Percentiles rank a stretch among this genome's conserved stretches.
Evolutionary conservation across 2,329 filamentous ascomycete genomes (phyloP).

Genomic region (Pyrenochaeta sp.): DNA sequence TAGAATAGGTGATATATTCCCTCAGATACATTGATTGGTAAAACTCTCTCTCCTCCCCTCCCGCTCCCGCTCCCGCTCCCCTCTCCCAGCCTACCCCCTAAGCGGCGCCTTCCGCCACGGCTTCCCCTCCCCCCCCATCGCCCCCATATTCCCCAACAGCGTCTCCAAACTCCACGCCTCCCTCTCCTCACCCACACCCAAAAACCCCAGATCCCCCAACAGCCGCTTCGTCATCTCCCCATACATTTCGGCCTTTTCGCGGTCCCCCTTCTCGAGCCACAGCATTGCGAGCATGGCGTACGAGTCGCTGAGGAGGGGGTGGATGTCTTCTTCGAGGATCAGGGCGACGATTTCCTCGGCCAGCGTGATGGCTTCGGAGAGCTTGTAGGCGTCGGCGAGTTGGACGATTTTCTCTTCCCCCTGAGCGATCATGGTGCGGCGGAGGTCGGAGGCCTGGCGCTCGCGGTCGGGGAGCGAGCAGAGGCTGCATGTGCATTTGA

Average conservation of each 20-base stretch:
- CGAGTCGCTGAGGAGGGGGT: conserved; percentile 21
- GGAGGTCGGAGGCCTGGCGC: conserved; percentile 19
- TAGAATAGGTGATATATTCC: no score
- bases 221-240: conserved; percentile 8
- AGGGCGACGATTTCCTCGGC: conserved; percentile 18
- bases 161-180: conserved; percentile 21
- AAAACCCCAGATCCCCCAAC: conserved; percentile 22
- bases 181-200: conserved; percentile 15
- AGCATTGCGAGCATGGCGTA: conserved; percentile 27
- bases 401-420: conserved; percentile 12
- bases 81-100: no score
- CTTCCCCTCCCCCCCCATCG: conserved; percentile 3
- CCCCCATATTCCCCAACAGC: conserved; percentile 17
- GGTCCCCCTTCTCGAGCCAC: conserved; percentile 15
- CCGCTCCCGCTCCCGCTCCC: no score
- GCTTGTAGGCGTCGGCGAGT: conserved; percentile 6
- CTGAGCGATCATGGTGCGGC: conserved; percentile 18
- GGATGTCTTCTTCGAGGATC: conserved; percentile 22
- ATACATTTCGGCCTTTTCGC: conserved; percentile 16
- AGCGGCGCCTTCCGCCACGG: conserved; percentile 4
- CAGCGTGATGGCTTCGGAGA: conserved; percentile 13
- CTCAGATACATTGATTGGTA: no score
- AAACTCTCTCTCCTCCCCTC: no score
- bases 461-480: conserved; percentile 10
- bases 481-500: conserved; percentile 31